A percentile compares a stretch with the other conserved stretches of the same genome.
Evolutionary conservation across 345 rosid genomes (phyloP).

Genomic region (Pistacia integerrima): DNA sequence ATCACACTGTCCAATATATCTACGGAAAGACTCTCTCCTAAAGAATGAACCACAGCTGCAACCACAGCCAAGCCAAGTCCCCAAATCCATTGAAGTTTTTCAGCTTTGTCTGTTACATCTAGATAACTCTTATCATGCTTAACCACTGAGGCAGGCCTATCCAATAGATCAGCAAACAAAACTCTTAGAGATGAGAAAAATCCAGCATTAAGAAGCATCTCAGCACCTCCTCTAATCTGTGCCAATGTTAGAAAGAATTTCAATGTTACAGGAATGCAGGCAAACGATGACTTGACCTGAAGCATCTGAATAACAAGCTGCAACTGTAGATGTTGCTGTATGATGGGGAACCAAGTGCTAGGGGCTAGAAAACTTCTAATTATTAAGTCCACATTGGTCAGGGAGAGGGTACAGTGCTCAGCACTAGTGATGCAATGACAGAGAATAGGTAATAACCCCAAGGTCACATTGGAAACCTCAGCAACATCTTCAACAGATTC

Average conservation of each 20-base stretch:
- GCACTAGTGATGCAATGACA: slow-evolving; percentile 60
- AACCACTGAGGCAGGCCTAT: slow-evolving; percentile 38
- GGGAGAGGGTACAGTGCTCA: slow-evolving; percentile 60
- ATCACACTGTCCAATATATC: slow-evolving; percentile 62
- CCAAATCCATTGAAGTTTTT: slow-evolving; percentile 65
- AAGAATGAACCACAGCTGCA: slow-evolving; percentile 71
- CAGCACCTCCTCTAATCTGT: slow-evolving; percentile 75
- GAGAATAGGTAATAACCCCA: slow-evolving; percentile 70
- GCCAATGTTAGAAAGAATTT: slow-evolving; percentile 81
- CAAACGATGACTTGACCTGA: slow-evolving; percentile 56
- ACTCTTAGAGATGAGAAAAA: slow-evolving; percentile 67
- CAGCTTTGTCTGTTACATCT: slow-evolving; percentile 42
- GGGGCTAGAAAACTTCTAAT: slow-evolving; percentile 68
- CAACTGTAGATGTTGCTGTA: slow-evolving; percentile 67
- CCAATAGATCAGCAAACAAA: slow-evolving; percentile 54
- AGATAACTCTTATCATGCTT: slow-evolving; percentile 36
- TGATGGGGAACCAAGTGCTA: slow-evolving; percentile 79
- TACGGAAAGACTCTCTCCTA: slow-evolving; percentile 54
- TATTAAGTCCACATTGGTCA: slow-evolving; percentile 62
- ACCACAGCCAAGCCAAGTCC: slow-evolving; percentile 85
- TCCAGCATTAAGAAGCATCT: slow-evolving; percentile 77
- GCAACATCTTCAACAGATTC: slow-evolving; percentile 51
- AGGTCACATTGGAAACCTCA: slow-evolving; percentile 65
- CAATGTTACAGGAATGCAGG: slow-evolving; percentile 53
- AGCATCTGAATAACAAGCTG: slow-evolving; percentile 60